Conservation (phyloP, 306 rosid genomes). For the Cicer yamashitae region DNA sequence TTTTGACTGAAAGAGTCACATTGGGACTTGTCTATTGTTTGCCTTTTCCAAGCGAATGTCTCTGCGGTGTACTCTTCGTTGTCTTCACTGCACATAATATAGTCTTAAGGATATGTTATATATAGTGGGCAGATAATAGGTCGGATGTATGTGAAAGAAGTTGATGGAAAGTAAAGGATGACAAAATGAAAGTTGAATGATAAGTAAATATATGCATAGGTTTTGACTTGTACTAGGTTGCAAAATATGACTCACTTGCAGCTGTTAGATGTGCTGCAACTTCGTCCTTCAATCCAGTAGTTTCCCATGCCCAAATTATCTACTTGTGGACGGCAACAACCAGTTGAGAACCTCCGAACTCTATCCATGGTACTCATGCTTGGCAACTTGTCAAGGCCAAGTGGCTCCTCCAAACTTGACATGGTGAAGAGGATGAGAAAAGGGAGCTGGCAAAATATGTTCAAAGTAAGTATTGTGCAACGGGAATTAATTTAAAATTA, state of each 20-base stretch:
- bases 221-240: conserved; percentile 23
- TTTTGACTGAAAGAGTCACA: conserved; percentile 54
- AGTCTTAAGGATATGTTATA: conserved; percentile 32
- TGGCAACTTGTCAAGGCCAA: conserved; percentile 87
- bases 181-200: neutral
- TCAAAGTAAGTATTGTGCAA: conserved; percentile 38
- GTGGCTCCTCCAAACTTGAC: conserved; percentile 96
- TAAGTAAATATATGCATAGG: conserved; percentile 5
- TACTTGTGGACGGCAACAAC: conserved; percentile 76
- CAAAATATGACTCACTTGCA: conserved; percentile 57
- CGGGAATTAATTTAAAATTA: neutral
- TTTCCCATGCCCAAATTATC: conserved; percentile 75
- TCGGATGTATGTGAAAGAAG: neutral
- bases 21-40: conserved; percentile 56
- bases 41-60: conserved; percentile 77
- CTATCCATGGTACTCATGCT: conserved; percentile 81
- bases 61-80: conserved; percentile 59
- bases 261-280: conserved; percentile 81
- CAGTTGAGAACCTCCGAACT: conserved; percentile 75
- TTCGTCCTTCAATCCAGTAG: conserved; percentile 75
- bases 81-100: conserved; percentile 62
- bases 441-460: conserved; percentile 41
- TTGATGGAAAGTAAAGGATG: neutral
- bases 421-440: conserved; percentile 52
- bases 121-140: neutral